Conservation (phyloP, 2,329 filamentous ascomycete genomes). For the Penicillium sp. region DNA sequence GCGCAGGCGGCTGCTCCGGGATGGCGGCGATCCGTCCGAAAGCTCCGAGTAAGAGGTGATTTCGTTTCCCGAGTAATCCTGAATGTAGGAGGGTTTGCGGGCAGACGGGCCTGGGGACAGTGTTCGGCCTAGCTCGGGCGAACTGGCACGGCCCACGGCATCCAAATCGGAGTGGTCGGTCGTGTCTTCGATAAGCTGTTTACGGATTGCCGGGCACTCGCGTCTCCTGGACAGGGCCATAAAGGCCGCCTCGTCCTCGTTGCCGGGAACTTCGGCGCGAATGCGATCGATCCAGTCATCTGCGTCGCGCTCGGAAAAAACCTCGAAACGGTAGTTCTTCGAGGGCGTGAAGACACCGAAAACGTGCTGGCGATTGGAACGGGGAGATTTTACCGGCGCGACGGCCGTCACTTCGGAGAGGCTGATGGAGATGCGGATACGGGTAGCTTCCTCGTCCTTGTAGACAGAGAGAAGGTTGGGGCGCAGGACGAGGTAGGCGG, state of each 20-base stretch:
- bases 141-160: slow-evolving; percentile 30
- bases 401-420: slow-evolving; percentile 90
- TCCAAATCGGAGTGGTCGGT: slow-evolving; percentile 46
- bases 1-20: slow-evolving; percentile 27
- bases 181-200: slow-evolving; percentile 36
- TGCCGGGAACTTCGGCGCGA: slow-evolving; percentile 73
- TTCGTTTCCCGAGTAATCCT: slow-evolving; percentile 63
- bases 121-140: slow-evolving; percentile 34
- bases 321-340: slow-evolving; percentile 88
- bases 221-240: slow-evolving; percentile 42
- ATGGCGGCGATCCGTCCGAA: slow-evolving; percentile 57
- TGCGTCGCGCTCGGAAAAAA: slow-evolving; percentile 68
- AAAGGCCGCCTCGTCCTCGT: slow-evolving; percentile 85
- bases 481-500: slow-evolving; percentile 82
- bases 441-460: slow-evolving; percentile 85
- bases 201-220: slow-evolving; percentile 22
- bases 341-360: slow-evolving; percentile 92
- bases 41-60: slow-evolving; percentile 82
- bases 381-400: slow-evolving; percentile 82
- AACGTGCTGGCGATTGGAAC: slow-evolving; percentile 79
- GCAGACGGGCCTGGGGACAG: slow-evolving; percentile 28
- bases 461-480: slow-evolving; percentile 90
- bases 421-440: slow-evolving; percentile 82
- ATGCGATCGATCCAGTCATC: slow-evolving; percentile 85
- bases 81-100: slow-evolving; percentile 35